Conservation (phyloP, 139 green algal species). For the Penium margaritaceum region DNA sequence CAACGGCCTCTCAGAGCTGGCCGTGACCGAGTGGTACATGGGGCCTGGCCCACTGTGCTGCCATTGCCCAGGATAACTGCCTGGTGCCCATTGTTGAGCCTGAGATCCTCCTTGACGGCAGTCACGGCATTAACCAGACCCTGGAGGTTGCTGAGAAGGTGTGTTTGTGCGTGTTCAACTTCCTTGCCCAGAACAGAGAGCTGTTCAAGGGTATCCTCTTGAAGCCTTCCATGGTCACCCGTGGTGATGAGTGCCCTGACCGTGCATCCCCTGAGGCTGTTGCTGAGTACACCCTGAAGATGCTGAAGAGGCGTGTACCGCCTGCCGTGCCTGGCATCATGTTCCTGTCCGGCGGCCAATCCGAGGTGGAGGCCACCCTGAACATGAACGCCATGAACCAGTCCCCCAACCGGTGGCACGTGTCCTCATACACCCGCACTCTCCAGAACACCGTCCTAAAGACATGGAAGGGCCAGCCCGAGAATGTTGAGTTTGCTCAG, state of each 20-base stretch:
- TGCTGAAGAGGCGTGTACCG: constrained; percentile 85
- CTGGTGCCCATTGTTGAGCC: constrained; percentile 96
- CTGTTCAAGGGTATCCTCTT: constrained; percentile 98
- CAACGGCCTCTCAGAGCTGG: constrained; percentile 61
- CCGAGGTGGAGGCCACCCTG: constrained; percentile 92
- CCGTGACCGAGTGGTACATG: constrained; percentile 82
- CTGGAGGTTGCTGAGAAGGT: constrained; percentile 64
- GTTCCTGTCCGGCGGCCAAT: constrained; percentile 98
- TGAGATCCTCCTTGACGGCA: constrained; percentile 89
- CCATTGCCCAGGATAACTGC: constrained; percentile 78
- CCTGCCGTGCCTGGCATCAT: constrained; percentile 96
- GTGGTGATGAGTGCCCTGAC: constrained; percentile 78
- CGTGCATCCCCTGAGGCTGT: constrained; percentile 68
- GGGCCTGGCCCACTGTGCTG: constrained; percentile 90
- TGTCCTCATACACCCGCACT: constrained; percentile 96
- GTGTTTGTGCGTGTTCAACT: constrained; percentile 97
- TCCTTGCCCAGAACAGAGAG: constrained; percentile 84
- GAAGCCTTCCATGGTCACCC: constrained; percentile 97
- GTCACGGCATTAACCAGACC: constrained; percentile 75
- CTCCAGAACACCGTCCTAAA: constrained; percentile 68
- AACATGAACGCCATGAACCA: constrained; percentile 99
- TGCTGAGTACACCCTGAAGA: constrained; percentile 81
- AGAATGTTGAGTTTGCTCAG: constrained; percentile 77
- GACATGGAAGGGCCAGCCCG: constrained; percentile 64
- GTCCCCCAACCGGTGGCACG: constrained; percentile 87